phyloP scores from a whole-genome alignment of 2,329 filamentous ascomycete species.

The Penicillium nordicum region DNA sequence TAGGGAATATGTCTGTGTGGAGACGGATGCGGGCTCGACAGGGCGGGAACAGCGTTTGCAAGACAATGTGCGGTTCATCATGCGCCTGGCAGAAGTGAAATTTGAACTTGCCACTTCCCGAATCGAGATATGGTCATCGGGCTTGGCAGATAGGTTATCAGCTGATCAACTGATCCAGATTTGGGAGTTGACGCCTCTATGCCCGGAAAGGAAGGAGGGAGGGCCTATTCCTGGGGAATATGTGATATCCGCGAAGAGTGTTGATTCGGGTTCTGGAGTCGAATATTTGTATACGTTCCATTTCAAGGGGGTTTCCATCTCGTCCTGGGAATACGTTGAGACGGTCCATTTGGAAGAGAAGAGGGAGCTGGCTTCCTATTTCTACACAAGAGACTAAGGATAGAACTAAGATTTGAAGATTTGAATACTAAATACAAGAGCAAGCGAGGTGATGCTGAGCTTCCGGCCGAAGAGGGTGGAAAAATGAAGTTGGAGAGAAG shows the following conservation, averaged over 20 bases:
- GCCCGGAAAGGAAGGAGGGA: neutral
- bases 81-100: slow-evolving; percentile 11
- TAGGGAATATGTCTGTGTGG: slow-evolving; percentile 35
- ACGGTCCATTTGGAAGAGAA: neutral
- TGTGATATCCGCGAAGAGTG: slow-evolving; percentile 12
- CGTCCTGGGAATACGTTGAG: slow-evolving; percentile 18
- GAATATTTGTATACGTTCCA: slow-evolving; percentile 24
- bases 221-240: slow-evolving; percentile 9
- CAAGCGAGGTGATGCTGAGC: neutral
- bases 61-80: slow-evolving; percentile 11
- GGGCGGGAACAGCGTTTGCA: neutral
- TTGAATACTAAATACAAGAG: neutral
- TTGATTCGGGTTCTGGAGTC: neutral
- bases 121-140: slow-evolving; percentile 17
- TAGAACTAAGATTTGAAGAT: neutral
- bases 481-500: neutral
- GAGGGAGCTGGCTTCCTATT: neutral
- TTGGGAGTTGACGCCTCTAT: slow-evolving; percentile 6
- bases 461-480: neutral
- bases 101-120: neutral
- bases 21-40: slow-evolving; percentile 1
- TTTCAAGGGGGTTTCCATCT: slow-evolving; percentile 28
- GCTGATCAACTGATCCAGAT: slow-evolving; percentile 3
- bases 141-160: neutral
- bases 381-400: neutral